phyloP scores from a whole-genome alignment of 202 grass and related monocot genomes.

The Zoysia matrella region DNA sequence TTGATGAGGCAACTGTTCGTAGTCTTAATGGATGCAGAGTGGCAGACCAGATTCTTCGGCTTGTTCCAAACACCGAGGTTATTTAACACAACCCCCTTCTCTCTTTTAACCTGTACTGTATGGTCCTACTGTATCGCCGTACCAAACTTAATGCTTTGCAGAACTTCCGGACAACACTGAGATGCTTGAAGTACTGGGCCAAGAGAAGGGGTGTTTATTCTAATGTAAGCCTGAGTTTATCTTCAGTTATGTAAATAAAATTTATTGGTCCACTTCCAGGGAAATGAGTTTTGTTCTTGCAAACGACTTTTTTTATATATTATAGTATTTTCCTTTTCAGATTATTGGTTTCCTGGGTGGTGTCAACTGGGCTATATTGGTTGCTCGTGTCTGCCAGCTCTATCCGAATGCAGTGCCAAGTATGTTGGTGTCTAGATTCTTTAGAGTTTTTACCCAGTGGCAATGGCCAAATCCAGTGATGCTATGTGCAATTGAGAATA shows the following conservation, averaged over 20 bases:
- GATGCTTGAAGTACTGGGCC: slow-evolving; percentile 95
- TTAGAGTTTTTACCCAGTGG: slow-evolving; percentile 92
- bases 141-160: slow-evolving; percentile 55
- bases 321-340: slow-evolving; percentile 47
- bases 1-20: no score
- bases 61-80: slow-evolving; percentile 91
- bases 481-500: slow-evolving; percentile 84
- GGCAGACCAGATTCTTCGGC: slow-evolving; percentile 61
- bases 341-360: slow-evolving; percentile 97
- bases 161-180: slow-evolving; percentile 82
- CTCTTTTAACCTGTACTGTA: slow-evolving; percentile 17
- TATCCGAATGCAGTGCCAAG: slow-evolving; percentile 27
- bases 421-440: slow-evolving; percentile 96
- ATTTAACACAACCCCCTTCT: background rate
- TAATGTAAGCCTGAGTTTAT: slow-evolving; percentile 63
- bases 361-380: slow-evolving; percentile 92
- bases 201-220: slow-evolving; percentile 94
- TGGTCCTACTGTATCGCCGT: slow-evolving; percentile 20
- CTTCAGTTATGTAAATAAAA: slow-evolving; percentile 25
- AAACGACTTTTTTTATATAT: background rate
- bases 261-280: background rate
- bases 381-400: slow-evolving; percentile 89
- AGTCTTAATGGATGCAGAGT: no score
- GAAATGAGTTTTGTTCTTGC: background rate
- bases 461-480: slow-evolving; percentile 96